Evolutionary conservation across 2,329 filamentous ascomycete species (phyloP), one percentile per base, ranked within the genome.

Genomic region (Knoxdaviesia capensis): DNA sequence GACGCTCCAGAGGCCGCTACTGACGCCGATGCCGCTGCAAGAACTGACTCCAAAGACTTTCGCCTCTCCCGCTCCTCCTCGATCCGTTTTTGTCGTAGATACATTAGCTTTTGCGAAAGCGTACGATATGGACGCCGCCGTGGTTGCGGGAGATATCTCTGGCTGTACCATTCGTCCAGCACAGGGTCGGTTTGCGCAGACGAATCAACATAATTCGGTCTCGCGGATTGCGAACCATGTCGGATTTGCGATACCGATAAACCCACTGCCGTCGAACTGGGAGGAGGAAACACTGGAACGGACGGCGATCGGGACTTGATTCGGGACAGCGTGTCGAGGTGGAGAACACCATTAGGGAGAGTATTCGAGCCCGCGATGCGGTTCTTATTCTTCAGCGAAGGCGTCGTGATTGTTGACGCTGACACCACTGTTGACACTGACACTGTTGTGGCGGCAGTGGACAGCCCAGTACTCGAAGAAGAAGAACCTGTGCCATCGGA

Each of bases 181-280:
- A 69, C 66, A 0, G 64, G 61, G 31, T 74, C 71, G 0, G 71
- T 75, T 49, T 76, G 71, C 2, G 69, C 62, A 5, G 58, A 54
- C 7, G 58, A 65, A 49, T 74, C 66, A 41, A 63, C 56, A 48
- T 75, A 75, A 10, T 59, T 57, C 28, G 31, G 20, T 20, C 20
- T 20, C 20, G 20, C 20, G 2, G 20, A 20, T 20, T 20, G 20
- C 20, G 20, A 20, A 20, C 20, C 20, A 20, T 20, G 20, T 20
- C 20, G 20, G 20, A 20, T 20, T 20, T 20, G 20, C 20, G 20
- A 20, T 20, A 20, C 20, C 20, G 20, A 20, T 20, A 3, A 20
- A 20, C 20, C 3, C 20, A 20, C 20, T 20, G 20, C 20, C 20
- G 3, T 20, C 20, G 20, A 20, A 20, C 20, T 20, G 20, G 20